Base-by-base conservation (phyloP, 2,329 filamentous ascomycete genomes). In the Sarocladium brachiariae region DNA sequence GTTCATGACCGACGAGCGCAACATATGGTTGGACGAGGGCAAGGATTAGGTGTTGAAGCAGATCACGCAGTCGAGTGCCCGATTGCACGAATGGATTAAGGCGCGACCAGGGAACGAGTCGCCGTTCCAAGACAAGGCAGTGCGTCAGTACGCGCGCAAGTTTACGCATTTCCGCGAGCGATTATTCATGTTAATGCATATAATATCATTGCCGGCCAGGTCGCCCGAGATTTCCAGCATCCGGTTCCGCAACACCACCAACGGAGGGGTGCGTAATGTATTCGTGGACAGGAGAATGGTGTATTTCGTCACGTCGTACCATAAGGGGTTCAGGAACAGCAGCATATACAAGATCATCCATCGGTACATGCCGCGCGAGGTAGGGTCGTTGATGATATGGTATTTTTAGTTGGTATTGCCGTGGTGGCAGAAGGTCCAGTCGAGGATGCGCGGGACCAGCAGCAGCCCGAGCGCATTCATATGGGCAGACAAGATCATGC, bases 11-110 rank as follows among this genome's bases (percentile, higher is more conserved):
- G 19, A 43, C 38, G 11, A 43, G 11, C 13, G 16, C 18, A 43
- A 24, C 23, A 43, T 23, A 19, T 21, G 11, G 38, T 19, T 21
- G 23, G 18, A 8, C 10, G 6, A 43, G 19, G 38, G 16, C n/a
- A 43, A 43, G 38, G 38, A 43, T 38, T 38, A n/a, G 19, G 35
- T 38, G 35, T 38, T 38, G 16, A 38, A 38, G 35, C 19, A 38
- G 35, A 38, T 38, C 16, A 38, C 19, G 19, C 8, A 38, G 35
- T 38, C 35, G 6, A 38, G 19, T 16, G 14, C 35, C 14, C 16
- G 19, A 38, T 38, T 38, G 16, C 35, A 38, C n/a, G 19, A 38
- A 38, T 38, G 19, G 35, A 38, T 38, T 38, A 38, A 38, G 14
- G 35, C 35, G 19, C 19, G 19, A n/a, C 35, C 19, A 16, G 19